Conservation (phyloP, 768 basidiomycete species). For the Leccinum variicolor region DNA sequence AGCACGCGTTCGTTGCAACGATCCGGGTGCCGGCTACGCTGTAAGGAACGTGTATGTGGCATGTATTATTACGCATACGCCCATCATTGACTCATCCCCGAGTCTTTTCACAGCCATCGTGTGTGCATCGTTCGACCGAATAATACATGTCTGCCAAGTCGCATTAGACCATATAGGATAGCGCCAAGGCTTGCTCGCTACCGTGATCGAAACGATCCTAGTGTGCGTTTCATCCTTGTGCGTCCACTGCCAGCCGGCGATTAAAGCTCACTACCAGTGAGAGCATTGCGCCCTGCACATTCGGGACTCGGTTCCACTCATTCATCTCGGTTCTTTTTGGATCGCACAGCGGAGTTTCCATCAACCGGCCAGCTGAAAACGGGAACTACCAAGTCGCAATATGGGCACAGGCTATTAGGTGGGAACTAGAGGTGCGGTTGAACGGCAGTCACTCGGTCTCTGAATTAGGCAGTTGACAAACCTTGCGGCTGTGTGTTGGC, state of each 20-base stretch:
- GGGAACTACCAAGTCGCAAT: not conserved
- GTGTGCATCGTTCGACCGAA: conserved; percentile 4
- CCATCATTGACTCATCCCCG: not conserved
- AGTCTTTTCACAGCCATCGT: not conserved
- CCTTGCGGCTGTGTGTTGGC: not conserved
- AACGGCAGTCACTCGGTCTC: not conserved
- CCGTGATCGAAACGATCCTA: not conserved
- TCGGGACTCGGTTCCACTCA: not conserved
- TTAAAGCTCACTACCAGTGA: not conserved
- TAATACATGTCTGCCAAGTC: not conserved
- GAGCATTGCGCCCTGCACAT: not conserved
- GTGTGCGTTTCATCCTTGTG: not conserved
- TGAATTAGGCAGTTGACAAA: not conserved
- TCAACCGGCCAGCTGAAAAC: not conserved
- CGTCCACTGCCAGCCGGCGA: not conserved
- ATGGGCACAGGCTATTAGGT: not conserved
- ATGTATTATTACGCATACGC: conserved; percentile 12
- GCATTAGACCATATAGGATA: not conserved
- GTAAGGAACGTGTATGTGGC: conserved; percentile 4
- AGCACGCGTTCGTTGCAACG: conserved; percentile 8
- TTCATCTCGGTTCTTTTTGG: not conserved
- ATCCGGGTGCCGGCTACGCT: not conserved
- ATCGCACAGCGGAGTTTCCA: not conserved
- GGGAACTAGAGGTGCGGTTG: not conserved
- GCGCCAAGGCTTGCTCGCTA: not conserved